These are phyloP conservation scores for Globisporangium solare DNA, from an alignment of 352 stramenopile genomes.

Conservation along the genomic window DNA sequence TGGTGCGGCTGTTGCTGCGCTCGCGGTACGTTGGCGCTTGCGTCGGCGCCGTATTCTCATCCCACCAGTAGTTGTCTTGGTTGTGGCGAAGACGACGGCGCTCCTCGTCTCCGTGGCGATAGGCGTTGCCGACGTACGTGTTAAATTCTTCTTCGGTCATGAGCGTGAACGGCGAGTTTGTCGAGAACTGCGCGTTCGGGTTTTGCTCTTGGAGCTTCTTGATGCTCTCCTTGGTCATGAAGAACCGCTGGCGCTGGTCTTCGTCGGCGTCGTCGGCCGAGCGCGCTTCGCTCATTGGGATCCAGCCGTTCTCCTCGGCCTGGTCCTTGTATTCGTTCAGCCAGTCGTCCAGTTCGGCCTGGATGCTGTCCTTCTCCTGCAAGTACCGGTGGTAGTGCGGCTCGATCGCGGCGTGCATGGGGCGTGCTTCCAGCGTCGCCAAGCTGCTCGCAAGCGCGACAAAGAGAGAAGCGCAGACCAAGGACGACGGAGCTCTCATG, in stretches of 20 bases:
- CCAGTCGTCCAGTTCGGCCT: conserved; percentile 22
- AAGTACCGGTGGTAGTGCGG: conserved; percentile 27
- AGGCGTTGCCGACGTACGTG: conserved; percentile 27
- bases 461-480: background rate
- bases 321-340: conserved; percentile 21
- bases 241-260: conserved; percentile 40
- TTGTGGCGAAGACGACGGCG: background rate
- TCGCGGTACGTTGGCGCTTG: background rate
- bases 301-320: conserved; percentile 17
- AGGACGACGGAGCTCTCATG: conserved; percentile 9
- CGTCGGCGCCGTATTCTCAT: background rate
- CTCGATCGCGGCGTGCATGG: conserved; percentile 23
- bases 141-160: conserved; percentile 51
- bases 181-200: conserved; percentile 42
- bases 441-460: background rate
- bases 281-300: conserved; percentile 14
- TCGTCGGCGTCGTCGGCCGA: conserved; percentile 19
- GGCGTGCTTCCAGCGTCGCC: conserved; percentile 8
- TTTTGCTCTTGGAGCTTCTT: conserved; percentile 27
- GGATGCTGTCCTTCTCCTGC: conserved; percentile 22
- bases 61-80: background rate
- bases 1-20: background rate
- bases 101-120: conserved; percentile 7
- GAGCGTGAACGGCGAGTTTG: conserved; percentile 49
- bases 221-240: conserved; percentile 41